Base-by-base conservation (phyloP, 305 asterid species). In the Fraxinus greggii region DNA sequence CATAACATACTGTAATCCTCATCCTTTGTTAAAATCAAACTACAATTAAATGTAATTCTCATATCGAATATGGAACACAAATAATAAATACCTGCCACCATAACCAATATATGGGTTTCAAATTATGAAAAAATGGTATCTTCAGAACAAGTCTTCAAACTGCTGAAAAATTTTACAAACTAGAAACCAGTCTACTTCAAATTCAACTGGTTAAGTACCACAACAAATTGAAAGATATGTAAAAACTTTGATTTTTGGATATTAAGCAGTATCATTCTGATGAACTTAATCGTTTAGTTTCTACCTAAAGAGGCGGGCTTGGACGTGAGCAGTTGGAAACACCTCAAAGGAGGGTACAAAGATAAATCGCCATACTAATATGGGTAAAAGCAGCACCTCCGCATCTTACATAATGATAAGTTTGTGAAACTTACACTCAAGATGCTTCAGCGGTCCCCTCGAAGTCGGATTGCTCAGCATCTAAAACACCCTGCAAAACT, bases 401-500 rank as follows among this genome's bases (percentile, higher is more conserved):
- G 1, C 24, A 51, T 61, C 33, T 26, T 21, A 70, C 63, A 7
- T 19, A 1, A 19, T 21, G 33, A 36, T 13, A 38, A 72, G 12
- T 65, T 26, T 4, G 28, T 13, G 70, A 67, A 35, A 19, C 23
- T 83, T 17, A 40, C 79, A 48, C 23, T 80, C 79, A 80, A 63
- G 81, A 29, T 28, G 63, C 5, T n/a, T 80, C 45, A 2, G 73
- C 42, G 56, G 73, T 78, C 77, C 79, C 72, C 29, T 69, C 77
- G 28, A 84, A 59, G 81, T 78, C 78, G 76, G 87, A 88, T 61
- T 83, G 70, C 85, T 90, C 94, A 26, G 91, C 88, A 29, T 86
- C 90, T 45, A 90, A 5, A 81, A 91, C 89, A 73, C 91, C 93
- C 98, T 92, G 93, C 45, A 84, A 15, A 36, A 75, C 29, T 26